phyloP scores from a whole-genome alignment of 805 yeast genomes.

The Ascoidea asiatica region DNA sequence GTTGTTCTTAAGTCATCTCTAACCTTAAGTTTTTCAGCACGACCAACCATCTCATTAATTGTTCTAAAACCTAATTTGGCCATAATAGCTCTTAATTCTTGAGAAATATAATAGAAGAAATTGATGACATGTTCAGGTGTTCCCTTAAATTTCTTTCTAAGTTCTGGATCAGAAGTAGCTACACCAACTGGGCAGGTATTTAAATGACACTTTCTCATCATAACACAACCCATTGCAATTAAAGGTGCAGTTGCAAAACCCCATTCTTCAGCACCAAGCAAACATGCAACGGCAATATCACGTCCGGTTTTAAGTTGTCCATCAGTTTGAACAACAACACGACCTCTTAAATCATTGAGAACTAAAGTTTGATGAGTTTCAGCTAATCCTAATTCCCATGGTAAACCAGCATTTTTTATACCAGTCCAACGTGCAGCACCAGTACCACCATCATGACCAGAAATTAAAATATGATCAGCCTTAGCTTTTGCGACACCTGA shows the following conservation, averaged over 20 bases:
- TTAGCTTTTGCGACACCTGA: conserved; percentile 99
- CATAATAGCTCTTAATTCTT: conserved; percentile 87
- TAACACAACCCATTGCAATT: conserved; percentile 94
- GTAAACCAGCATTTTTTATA: conserved; percentile 92
- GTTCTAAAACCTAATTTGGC: conserved; percentile 92
- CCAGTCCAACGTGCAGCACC: conserved; percentile 99
- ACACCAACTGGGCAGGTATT: conserved; percentile 97
- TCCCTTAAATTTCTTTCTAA: conserved; percentile 85
- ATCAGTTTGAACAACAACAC: conserved; percentile 94
- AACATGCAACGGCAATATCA: conserved; percentile 91
- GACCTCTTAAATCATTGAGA: conserved; percentile 87
- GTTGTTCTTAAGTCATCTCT: conserved; percentile 77
- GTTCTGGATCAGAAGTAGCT: conserved; percentile 95
- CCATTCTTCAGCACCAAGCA: conserved; percentile 97
- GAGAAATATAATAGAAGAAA: conserved; percentile 89
- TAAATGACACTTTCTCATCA: conserved; percentile 90
- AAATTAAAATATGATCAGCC: conserved; percentile 88
- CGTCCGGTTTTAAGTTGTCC: conserved; percentile 97
- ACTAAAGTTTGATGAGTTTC: conserved; percentile 97
- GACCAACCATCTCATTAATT: conserved; percentile 96
- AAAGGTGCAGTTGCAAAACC: conserved; percentile 96
- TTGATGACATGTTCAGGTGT: conserved; percentile 98
- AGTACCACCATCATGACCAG: conserved; percentile 99
- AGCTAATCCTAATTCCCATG: conserved; percentile 98
- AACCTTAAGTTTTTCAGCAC: conserved; percentile 78